phyloP scores from a whole-genome alignment of 1,284 basidiomycete genomes.

The Tremellales sp. region DNA sequence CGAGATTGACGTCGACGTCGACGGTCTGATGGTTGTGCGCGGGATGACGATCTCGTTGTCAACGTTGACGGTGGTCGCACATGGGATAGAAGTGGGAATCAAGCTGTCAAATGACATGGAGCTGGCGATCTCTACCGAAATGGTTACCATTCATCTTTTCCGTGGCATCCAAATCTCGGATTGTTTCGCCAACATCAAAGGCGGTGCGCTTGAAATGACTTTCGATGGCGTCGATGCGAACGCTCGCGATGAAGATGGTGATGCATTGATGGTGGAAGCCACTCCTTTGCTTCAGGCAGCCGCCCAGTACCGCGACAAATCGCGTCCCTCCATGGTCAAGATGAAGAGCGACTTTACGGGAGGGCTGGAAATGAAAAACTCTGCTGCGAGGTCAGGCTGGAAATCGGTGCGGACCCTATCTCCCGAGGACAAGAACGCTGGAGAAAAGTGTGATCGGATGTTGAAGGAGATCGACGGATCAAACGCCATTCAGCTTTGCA shows the following conservation, averaged over 20 bases:
- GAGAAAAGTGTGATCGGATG: slow-evolving; percentile 13
- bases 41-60: slow-evolving; percentile 19
- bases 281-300: slow-evolving; percentile 19
- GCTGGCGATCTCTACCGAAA: slow-evolving; percentile 18
- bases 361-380: slow-evolving; percentile 11
- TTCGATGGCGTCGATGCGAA: slow-evolving; percentile 13
- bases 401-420: slow-evolving; percentile 9
- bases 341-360: slow-evolving; percentile 16
- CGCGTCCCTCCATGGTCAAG: slow-evolving; percentile 11
- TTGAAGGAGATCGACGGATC: slow-evolving; percentile 11
- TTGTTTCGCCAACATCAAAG: slow-evolving; percentile 22
- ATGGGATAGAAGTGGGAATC: slow-evolving; percentile 23
- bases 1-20: slow-evolving; percentile 24
- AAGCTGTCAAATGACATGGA: slow-evolving; percentile 21
- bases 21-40: slow-evolving; percentile 21
- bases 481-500: slow-evolving; percentile 12
- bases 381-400: slow-evolving; percentile 6
- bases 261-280: slow-evolving; percentile 19
- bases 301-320: neutral
- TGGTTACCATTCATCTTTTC: slow-evolving; percentile 11
- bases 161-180: slow-evolving; percentile 16
- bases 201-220: slow-evolving; percentile 15
- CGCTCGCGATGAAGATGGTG: slow-evolving; percentile 16
- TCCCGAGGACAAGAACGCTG: slow-evolving; percentile 14
- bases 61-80: slow-evolving; percentile 18